Evolutionary conservation across 2,329 filamentous ascomycete genomes (phyloP), one percentile per base, ranked within the genome.

Genomic region (Periglandula ipomoeae): DNA sequence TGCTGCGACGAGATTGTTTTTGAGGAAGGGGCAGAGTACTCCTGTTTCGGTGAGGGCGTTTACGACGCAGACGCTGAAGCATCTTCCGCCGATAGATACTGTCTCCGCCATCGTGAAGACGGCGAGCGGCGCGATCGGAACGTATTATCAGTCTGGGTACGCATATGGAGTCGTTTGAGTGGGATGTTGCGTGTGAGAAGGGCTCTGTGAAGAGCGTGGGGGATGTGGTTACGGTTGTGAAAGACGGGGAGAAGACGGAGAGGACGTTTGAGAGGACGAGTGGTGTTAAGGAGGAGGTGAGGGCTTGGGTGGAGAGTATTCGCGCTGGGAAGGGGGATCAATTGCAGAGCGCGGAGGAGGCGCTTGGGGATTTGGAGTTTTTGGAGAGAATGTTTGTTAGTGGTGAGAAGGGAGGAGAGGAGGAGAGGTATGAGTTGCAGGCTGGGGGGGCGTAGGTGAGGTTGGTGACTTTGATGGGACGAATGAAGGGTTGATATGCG

Each of bases 81-180:
- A 82, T 56, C 68, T 89, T 8, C 72, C 78, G 4, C 84, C 84
- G 0, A 71, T 85, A 1, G 85, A 89, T 59, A 84, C 82, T 1
- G 67, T 87, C 45, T 75, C 81, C 56, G 79, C 79, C 9, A 70
- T 78, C 2, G 54, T 82, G 34, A 72, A 70, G 58, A 73, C 79
- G 2, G 69, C 68, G 50, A 72, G 70, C 23, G 81, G 81, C 3
- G 70, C 68, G 2, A 70, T 71, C 1, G 83, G 82, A 2, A 77
- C 74, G 5, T 75, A 84, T 44, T 69, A 71, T 48, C 64, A 78
- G n/a, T 77, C 73, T 76, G 47, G 81, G 82, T 2, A 78, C 78
- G 7, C 75, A 71, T 8, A 59, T 78, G 53, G 65, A 63, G 5
- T 72, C 73, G 3, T 74, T 71, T 13, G 75, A 81, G 55, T 82